phyloP scores from a whole-genome alignment of 192 early-diverging fungal species.

The Entophlyctis luteolus region DNA sequence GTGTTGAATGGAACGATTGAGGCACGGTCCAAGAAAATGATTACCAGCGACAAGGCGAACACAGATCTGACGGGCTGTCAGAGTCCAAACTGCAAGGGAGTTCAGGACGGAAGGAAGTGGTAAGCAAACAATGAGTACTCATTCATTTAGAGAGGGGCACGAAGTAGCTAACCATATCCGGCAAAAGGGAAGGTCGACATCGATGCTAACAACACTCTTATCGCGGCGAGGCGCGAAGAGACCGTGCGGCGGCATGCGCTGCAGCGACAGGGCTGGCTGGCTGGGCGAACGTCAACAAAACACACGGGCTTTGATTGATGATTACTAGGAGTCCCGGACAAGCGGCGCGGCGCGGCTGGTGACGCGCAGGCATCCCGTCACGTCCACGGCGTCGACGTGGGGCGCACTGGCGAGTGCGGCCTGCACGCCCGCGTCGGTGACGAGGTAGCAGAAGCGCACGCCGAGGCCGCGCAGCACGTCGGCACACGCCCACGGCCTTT shows the following conservation, averaged over 20 bases:
- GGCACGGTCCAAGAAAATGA: background rate
- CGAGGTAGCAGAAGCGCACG: slow-evolving; percentile 19
- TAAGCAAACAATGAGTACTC: background rate
- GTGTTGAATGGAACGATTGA: background rate
- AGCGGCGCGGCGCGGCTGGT: background rate
- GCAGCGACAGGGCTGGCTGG: background rate
- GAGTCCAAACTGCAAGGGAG: background rate
- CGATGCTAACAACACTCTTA: background rate
- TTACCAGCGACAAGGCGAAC: background rate
- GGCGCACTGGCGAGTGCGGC: background rate
- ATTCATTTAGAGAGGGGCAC: no score
- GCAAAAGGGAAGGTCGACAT: background rate
- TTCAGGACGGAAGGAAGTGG: background rate
- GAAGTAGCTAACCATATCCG: background rate
- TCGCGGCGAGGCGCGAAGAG: background rate
- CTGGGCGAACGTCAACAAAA: no score
- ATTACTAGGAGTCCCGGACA: background rate
- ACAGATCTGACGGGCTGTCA: background rate
- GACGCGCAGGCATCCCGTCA: slow-evolving; percentile 14
- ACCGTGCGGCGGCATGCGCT: background rate
- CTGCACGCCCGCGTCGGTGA: slow-evolving; percentile 4
- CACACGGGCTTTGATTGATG: no score
- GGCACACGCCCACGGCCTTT: background rate
- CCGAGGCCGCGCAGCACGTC: no score
- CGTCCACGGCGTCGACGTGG: background rate